Percentiles rank a stretch among this genome's conserved stretches.
These are phyloP conservation scores for Solanum ahanhuiri DNA, from an alignment of 257 asterid genomes.

Conservation along the genomic window DNA sequence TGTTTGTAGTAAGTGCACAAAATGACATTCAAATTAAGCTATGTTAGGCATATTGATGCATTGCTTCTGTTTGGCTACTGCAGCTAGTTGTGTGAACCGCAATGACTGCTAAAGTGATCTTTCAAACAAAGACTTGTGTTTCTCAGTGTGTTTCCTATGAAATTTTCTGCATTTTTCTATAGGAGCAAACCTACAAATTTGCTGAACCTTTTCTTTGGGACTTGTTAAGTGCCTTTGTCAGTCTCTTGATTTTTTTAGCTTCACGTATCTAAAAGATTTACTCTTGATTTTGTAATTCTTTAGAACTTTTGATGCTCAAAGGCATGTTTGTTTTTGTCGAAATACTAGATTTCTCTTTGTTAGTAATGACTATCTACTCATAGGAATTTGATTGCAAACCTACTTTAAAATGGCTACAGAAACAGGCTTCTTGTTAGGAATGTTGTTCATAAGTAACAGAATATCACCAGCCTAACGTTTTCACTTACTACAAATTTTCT, in stretches of 20 bases:
- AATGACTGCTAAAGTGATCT: not conserved
- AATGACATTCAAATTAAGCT: not conserved
- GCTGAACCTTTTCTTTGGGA: not conserved
- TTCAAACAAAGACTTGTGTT: not conserved
- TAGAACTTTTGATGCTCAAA: not conserved
- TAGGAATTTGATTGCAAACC: not conserved
- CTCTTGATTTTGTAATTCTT: not conserved
- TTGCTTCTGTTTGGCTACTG: not conserved
- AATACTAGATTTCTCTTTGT: not conserved
- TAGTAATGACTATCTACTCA: not conserved
- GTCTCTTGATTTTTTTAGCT: not conserved
- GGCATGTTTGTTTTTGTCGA: not conserved
- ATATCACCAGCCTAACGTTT: not conserved
- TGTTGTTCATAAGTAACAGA: not conserved
- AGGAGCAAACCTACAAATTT: not conserved
- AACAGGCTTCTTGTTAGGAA: not conserved
- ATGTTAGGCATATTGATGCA: not conserved
- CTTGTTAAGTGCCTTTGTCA: not conserved
- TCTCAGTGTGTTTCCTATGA: not conserved
- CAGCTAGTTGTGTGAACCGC: not conserved
- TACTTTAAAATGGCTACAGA: not conserved
- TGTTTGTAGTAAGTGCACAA: not conserved
- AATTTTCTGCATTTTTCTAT: not conserved
- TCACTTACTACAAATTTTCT: not conserved
- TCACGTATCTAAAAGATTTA: not conserved